Percentiles rank a stretch among this genome's conserved stretches.
Conservation (phyloP, 2,329 filamentous ascomycete genomes). For the Trichoderma asperellum region DNA sequence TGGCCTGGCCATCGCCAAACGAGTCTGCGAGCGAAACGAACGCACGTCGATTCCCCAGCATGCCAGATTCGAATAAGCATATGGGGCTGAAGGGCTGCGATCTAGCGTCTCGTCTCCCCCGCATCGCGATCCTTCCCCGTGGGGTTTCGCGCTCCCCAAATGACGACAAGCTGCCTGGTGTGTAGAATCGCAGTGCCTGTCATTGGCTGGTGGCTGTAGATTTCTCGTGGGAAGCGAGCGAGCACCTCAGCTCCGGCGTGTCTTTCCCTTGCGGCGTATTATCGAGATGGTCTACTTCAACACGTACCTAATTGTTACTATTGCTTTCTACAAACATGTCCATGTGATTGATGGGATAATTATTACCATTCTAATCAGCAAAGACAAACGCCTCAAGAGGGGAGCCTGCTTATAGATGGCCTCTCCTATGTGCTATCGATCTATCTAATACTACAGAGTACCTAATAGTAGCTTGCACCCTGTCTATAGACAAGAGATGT, state of each 20-base stretch:
- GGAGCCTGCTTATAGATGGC: background rate
- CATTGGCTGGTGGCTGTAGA: slow-evolving; percentile 9
- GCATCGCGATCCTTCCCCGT: slow-evolving; percentile 26
- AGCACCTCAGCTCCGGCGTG: background rate
- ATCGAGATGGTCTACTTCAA: background rate
- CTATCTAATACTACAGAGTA: background rate
- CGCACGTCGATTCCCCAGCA: slow-evolving; percentile 13
- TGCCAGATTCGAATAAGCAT: slow-evolving; percentile 22
- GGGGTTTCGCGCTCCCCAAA: slow-evolving; percentile 16
- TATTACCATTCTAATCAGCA: background rate
- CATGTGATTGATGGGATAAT: background rate
- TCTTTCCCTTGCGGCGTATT: background rate
- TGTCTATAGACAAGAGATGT: background rate
- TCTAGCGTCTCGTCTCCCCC: slow-evolving; percentile 20
- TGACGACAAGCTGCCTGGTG: slow-evolving; percentile 12
- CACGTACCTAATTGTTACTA: background rate
- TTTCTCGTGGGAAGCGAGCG: background rate
- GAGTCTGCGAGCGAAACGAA: slow-evolving; percentile 1
- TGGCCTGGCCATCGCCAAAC: slow-evolving; percentile 20
- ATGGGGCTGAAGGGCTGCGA: slow-evolving; percentile 24
- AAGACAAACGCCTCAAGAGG: background rate
- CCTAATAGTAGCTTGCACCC: background rate
- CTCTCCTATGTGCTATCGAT: background rate
- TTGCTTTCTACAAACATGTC: background rate
- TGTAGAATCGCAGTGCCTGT: slow-evolving; percentile 2